Evolutionary conservation across 2,329 filamentous ascomycete genomes (phyloP), one percentile per base, ranked within the genome.

Genomic region (Colletotrichum sublineola): DNA sequence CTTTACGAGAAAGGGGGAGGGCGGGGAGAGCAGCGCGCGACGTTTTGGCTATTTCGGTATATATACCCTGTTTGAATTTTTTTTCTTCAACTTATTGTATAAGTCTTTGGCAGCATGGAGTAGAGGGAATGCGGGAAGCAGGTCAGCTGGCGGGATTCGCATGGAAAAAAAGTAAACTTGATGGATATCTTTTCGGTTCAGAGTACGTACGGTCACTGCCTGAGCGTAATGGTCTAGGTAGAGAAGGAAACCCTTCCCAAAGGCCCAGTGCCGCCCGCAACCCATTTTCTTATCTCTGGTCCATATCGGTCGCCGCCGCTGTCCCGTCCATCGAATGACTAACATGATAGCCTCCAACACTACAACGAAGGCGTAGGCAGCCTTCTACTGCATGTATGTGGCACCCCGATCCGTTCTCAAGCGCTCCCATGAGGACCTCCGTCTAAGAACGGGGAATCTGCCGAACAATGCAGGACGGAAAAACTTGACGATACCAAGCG

Each of bases 51-150:
- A 14, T 66, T 40, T 9, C 60, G 69, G 69, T 69, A 72, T 64
- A 69, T 69, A 72, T 69, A 69, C 69, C 66, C 69, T 64, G 12
- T 61, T 64, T 63, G 31, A 18, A 64, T 7, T 60, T 60, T 6
- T 24, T 12, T 12, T 12, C 9, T 33, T 55, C 38, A 9, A 20
- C 15, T 40, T 31, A 4, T 44, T 44, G 52, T 40, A 36, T 9
- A 48, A 48, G 46, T n/a, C 46, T 48, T 29, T 61, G 36, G 12
- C 29, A 56, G 68, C 63, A 42, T 48, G 56, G 68, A 66, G 62
- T 67, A 67, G 50, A 6, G 20, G 2, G 44, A 8, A 20, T 20
- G 33, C 33, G 44, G 44, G 12, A 46, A 20, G 42, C 42, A 44
- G 42, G 42, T 44, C 44, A 11, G 44, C 33, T 36, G 33, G 44